Percentiles rank a stretch among this genome's conserved stretches.
phyloP scores from a whole-genome alignment of 331 rosid genomes.

The Prunus yedoensis region DNA sequence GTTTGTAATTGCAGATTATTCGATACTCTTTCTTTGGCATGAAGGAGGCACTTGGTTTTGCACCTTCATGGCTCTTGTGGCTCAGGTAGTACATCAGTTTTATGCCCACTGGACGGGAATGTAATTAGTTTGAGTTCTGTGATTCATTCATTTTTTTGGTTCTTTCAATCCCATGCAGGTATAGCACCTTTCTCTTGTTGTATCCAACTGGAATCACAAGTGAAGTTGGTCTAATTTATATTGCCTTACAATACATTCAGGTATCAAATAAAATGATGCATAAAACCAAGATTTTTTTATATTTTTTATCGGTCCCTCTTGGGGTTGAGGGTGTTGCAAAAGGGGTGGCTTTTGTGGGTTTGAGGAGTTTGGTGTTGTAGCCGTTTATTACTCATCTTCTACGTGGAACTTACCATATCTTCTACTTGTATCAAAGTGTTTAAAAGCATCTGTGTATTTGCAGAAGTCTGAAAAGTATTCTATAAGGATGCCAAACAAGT shows the following conservation, averaged over 20 bases:
- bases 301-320: not conserved
- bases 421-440: not conserved
- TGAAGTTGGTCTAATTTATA: slow-evolving; percentile 70
- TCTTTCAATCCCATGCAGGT: slow-evolving; percentile 44
- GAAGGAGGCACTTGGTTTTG: slow-evolving; percentile 73
- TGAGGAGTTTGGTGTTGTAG: not conserved
- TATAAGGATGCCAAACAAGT: slow-evolving; percentile 86
- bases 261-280: slow-evolving; percentile 32
- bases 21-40: slow-evolving; percentile 75
- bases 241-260: slow-evolving; percentile 68
- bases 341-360: not conserved
- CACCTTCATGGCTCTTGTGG: slow-evolving; percentile 89
- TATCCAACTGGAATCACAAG: slow-evolving; percentile 68
- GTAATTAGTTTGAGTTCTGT: slow-evolving; percentile 9
- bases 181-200: slow-evolving; percentile 67
- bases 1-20: slow-evolving; percentile 56
- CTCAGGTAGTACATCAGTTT: slow-evolving; percentile 54
- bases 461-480: slow-evolving; percentile 84
- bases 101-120: not conserved
- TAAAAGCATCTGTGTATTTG: slow-evolving; percentile 18
- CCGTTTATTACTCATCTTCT: not conserved
- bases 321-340: not conserved
- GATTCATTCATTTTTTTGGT: slow-evolving; percentile 3
- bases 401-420: not conserved
- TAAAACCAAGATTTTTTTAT: not conserved